Conservation (phyloP, 345 rosid species). For the Microcos paniculata region DNA sequence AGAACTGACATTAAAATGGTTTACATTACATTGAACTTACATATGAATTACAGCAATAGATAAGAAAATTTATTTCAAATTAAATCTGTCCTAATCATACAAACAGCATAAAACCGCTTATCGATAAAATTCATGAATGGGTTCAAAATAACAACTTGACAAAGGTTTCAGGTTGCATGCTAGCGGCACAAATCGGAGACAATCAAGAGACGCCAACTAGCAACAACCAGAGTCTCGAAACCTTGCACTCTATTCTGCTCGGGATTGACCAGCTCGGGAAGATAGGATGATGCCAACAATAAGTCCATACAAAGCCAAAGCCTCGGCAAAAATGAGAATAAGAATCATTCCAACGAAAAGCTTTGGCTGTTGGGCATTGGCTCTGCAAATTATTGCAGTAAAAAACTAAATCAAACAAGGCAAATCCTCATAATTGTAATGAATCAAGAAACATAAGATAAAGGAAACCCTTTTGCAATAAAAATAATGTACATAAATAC, state of each 20-base stretch:
- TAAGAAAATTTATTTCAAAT: neutral
- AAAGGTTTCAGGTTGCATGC: neutral
- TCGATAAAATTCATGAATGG: neutral
- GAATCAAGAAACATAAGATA: neutral
- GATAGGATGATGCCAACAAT: constrained; percentile 58
- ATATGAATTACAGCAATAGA: neutral
- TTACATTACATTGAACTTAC: neutral
- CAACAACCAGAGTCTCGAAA: neutral
- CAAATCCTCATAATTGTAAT: neutral
- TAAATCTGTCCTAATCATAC: neutral
- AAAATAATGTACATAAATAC: neutral
- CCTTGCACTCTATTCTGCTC: constrained; percentile 13
- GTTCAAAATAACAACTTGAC: neutral
- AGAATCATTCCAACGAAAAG: constrained; percentile 63
- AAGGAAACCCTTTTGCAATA: neutral
- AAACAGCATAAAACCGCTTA: neutral
- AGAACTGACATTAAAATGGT: neutral
- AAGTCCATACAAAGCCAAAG: constrained; percentile 54
- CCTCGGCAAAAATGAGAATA: constrained; percentile 57
- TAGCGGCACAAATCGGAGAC: neutral
- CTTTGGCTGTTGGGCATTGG: constrained; percentile 58
- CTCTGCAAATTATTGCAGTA: constrained; percentile 22
- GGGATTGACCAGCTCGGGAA: constrained; percentile 26
- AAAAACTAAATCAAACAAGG: constrained; percentile 5
- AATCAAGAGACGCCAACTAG: neutral